Evolutionary conservation across 495 filamentous ascomycete genomes (phyloP), one percentile per base, ranked within the genome.

Genomic region (Cercophora sp.): DNA sequence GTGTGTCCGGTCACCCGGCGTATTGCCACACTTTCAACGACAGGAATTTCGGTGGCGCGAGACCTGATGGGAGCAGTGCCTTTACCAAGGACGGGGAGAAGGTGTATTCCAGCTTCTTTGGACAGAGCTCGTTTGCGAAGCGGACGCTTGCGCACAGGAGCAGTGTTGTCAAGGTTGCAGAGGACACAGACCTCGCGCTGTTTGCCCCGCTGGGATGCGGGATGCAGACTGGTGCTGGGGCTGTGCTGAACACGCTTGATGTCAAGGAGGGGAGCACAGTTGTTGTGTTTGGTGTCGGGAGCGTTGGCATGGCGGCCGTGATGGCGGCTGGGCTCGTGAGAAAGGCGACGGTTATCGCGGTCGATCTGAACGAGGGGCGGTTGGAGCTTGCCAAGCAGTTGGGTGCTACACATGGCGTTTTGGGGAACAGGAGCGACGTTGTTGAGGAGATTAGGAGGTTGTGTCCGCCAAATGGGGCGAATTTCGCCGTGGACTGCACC

Each of bases 281-380:
- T 0, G 77, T 89, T 0, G 79, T 93, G 3, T 85, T 89, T 57
- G 88, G 88, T 0, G 83, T 85, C 13, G 88, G 87, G 0, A 80
- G 84, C 0, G 79, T 91, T 0, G 88, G 88, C 0, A 70, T 91
- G 42, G 73, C 89, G 9, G 86, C 81, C 49, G 79, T 78, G 0
- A 70, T 91, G 42, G 73, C 89, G 8, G 86, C 81, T 48, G 80
- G 23, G 34, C 24, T 78, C 8, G 51, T 66, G 6, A 15, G 41
- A 9, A 44, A 35, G 1, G 57, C 55, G 4, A 55, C 39, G 74
- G 66, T 91, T 9, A 73, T 88, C 1, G 70, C 76, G 0, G 83
- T 89, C 8, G 88, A 92, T 67, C 74, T 89, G 45, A 75, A 82
- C 40, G 63, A 76, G 23, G 51, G 70, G 4, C 68, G 84, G 8